These are phyloP conservation scores for Vitis vinifera DNA, from an alignment of 164 flowering plant species.

Conservation along the genomic window DNA sequence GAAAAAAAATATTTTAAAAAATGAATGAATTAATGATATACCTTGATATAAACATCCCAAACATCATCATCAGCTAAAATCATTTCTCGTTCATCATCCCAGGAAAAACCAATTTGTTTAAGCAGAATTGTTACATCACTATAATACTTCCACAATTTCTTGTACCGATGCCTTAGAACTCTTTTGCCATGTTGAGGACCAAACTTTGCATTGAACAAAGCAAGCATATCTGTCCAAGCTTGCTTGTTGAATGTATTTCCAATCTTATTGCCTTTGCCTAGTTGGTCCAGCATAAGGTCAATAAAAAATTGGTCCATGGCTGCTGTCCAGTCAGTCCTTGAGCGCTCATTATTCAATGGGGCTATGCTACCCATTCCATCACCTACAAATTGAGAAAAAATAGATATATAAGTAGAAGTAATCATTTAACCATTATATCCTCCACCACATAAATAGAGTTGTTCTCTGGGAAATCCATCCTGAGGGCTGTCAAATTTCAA, in stretches of 20 bases:
- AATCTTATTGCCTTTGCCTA: slow-evolving; percentile 48
- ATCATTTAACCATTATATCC: not conserved
- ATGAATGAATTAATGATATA: slow-evolving; percentile 10
- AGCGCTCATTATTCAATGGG: slow-evolving; percentile 32
- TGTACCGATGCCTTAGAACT: slow-evolving; percentile 58
- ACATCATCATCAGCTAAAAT: slow-evolving; percentile 44
- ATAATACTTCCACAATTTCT: slow-evolving; percentile 52
- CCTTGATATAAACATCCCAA: slow-evolving; percentile 67
- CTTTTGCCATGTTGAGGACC: slow-evolving; percentile 53
- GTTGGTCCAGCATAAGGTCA: slow-evolving; percentile 55
- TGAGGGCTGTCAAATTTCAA: not conserved
- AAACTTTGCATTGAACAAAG: slow-evolving; percentile 48
- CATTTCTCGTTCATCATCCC: slow-evolving; percentile 53
- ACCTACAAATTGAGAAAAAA: slow-evolving; percentile 23
- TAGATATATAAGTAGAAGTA: not conserved
- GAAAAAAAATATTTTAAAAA: not conserved
- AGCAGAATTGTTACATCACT: slow-evolving; percentile 35
- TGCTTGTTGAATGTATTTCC: slow-evolving; percentile 49
- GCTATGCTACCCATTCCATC: slow-evolving; percentile 25
- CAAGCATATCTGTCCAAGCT: slow-evolving; percentile 63
- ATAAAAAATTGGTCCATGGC: slow-evolving; percentile 54
- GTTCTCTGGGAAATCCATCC: not conserved
- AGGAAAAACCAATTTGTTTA: slow-evolving; percentile 47
- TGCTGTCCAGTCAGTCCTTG: slow-evolving; percentile 56
- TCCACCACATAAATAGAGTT: not conserved